Conservation (phyloP, 192 early-diverging fungal genomes). For the Backusella tarrabulga region DNA sequence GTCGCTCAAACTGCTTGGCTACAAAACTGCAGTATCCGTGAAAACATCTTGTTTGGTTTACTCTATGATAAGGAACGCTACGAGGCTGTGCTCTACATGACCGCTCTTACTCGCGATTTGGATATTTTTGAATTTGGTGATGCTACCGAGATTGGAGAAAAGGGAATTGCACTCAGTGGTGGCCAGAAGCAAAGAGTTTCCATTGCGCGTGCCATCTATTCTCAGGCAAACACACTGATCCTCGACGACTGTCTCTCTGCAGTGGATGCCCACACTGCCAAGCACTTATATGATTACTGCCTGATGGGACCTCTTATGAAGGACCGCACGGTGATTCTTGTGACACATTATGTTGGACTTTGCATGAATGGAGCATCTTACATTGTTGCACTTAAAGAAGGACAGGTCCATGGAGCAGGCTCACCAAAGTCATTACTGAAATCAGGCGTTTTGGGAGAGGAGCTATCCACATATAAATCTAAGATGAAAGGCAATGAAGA, state of each 20-base stretch:
- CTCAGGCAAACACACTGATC: too few species aligned
- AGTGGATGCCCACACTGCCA: too few species aligned
- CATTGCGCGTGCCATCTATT: too few species aligned
- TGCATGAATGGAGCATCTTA: slow-evolving; percentile 37
- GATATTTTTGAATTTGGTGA: too few species aligned
- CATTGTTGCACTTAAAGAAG: not conserved
- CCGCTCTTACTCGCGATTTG: too few species aligned
- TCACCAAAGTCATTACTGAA: not conserved
- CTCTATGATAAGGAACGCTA: too few species aligned
- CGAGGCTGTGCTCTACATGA: too few species aligned
- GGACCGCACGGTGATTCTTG: slow-evolving; percentile 79
- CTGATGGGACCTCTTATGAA: slow-evolving; percentile 68
- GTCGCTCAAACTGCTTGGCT: slow-evolving; percentile 70
- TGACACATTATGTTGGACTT: slow-evolving; percentile 79
- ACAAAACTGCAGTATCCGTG: slow-evolving; percentile 30
- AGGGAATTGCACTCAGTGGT: too few species aligned
- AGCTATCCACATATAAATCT: not conserved
- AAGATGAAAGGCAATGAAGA: not conserved
- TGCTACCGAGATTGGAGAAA: too few species aligned
- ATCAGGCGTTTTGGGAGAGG: not conserved
- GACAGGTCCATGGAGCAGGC: not conserved
- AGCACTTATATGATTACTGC: too few species aligned
- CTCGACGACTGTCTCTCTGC: too few species aligned
- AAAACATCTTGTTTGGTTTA: slow-evolving; percentile 86
- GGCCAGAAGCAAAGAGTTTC: too few species aligned